Base-by-base conservation (phyloP, 2,329 filamentous ascomycete genomes). In the Claviceps fusiformis region DNA sequence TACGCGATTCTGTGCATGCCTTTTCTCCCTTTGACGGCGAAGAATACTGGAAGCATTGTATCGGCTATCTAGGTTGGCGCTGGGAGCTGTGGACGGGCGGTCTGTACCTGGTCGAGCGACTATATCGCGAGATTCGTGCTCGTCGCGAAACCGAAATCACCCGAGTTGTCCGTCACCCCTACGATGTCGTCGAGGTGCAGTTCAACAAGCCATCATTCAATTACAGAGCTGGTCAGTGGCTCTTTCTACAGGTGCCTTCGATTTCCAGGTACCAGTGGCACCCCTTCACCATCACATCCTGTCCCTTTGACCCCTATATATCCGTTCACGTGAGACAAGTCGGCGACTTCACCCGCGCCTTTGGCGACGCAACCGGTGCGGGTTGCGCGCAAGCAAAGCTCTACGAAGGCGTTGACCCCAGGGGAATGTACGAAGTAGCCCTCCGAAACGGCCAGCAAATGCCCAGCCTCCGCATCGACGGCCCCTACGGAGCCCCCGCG, bases 181-280 rank as follows among this genome's bases (percentile, higher is more conserved):
- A 96, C 67, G 90, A 96, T 67, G 92, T 91, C 53, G 89, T 97
- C 66, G 93, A 98, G 73, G 91, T 98, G 59, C 93, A 98, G 69
- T 97, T 98, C 74, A 81, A 80, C 69, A 98, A 98, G 75, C 89
- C 92, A 5, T 93, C 87, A 56, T 95, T 98, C 86, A 89, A 84
- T 66, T 98, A 98, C 82, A 97, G 95, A 79, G 87, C 93, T 15
- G 93, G 93, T 37, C 93, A 98, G 73, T 98, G 92, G 91, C 82
- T 97, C 43, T 97, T 97, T 76, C 78, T 98, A 57, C 92, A 97
- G 69, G 85, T 95, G 29, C 93, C 93, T 0, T 85, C 87, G 7
- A 82, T 98, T 54, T 95, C 89, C 60, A 81, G 78, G 63, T 85
- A 89, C 66, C 90, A 98, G 74, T 98, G 93, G 93, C 93, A 98